Conservation (phyloP, 164 flowering plant species). For the Chloranthus sessilifolius region DNA sequence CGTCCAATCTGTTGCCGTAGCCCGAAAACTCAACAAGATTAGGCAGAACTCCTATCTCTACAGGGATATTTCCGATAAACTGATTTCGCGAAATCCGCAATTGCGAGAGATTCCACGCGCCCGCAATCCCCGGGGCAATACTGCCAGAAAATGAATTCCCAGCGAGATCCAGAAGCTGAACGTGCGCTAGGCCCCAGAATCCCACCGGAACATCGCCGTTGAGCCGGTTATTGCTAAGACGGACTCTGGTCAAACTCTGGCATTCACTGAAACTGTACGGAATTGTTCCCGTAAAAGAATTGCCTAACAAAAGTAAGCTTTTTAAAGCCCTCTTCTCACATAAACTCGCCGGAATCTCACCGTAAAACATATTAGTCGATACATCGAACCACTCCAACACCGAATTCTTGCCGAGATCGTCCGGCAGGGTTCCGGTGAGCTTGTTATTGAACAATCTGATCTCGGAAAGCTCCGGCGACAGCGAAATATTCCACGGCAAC, state of each 20-base stretch:
- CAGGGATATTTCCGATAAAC: constrained; percentile 72
- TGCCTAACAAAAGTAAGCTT: constrained; percentile 34
- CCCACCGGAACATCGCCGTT: constrained; percentile 58
- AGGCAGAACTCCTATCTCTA: constrained; percentile 66
- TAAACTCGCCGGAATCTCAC: constrained; percentile 48
- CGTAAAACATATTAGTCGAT: constrained; percentile 53
- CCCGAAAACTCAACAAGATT: constrained; percentile 63
- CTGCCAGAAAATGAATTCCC: constrained; percentile 21
- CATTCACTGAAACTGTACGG: constrained; percentile 51
- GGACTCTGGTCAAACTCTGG: constrained; percentile 45
- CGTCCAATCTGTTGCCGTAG: constrained; percentile 46
- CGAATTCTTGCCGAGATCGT: constrained; percentile 38
- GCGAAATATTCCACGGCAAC: constrained; percentile 33
- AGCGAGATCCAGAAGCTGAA: constrained; percentile 45
- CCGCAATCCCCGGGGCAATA: constrained; percentile 33
- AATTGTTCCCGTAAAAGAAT: constrained; percentile 39
- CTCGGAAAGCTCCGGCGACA: constrained; percentile 26
- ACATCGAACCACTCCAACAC: constrained; percentile 32
- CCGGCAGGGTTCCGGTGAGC: constrained; percentile 35
- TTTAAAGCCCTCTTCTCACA: constrained; percentile 32
- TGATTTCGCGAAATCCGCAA: constrained; percentile 70
- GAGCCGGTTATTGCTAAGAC: constrained; percentile 46
- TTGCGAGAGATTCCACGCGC: constrained; percentile 38
- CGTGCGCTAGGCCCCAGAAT: constrained; percentile 63
- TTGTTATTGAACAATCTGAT: constrained; percentile 38